Conservation (phyloP, 371 early-diverging fungal species). For the Apophysomyces elegans region DNA sequence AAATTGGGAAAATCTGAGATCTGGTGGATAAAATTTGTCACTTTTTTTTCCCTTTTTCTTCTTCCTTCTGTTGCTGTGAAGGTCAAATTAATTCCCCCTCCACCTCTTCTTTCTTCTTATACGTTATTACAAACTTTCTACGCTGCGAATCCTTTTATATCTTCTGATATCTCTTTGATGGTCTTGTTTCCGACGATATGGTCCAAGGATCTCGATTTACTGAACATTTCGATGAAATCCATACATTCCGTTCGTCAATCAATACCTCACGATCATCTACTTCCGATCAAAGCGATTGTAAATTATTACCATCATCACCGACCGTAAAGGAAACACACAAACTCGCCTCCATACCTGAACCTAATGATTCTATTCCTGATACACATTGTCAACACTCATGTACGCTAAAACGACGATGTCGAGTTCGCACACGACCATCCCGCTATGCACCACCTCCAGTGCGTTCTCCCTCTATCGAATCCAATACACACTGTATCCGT, state of each 20-base stretch:
- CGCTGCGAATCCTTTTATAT: neutral
- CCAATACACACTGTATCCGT: constrained; percentile 29
- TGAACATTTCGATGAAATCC: neutral
- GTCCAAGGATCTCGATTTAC: constrained; percentile 10
- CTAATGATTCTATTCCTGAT: neutral
- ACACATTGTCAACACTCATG: neutral
- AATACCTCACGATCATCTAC: neutral
- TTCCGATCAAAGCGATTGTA: neutral
- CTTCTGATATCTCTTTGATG: neutral
- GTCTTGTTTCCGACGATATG: neutral
- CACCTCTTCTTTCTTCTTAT: no score
- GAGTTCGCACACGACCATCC: neutral
- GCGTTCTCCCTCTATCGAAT: constrained; percentile 42
- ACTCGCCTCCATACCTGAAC: neutral
- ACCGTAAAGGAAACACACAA: neutral
- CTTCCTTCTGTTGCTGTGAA: neutral
- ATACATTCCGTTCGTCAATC: neutral
- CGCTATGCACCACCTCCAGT: neutral
- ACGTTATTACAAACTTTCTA: no score
- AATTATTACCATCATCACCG: neutral
- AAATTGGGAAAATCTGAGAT: no score
- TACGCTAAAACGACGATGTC: constrained; percentile 5
- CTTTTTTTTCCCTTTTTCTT: neutral
- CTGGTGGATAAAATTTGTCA: no score
- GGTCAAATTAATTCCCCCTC: no score